Evolutionary conservation across 352 stramenopile species (phyloP).

Genomic region (Phytophthora pisi): DNA sequence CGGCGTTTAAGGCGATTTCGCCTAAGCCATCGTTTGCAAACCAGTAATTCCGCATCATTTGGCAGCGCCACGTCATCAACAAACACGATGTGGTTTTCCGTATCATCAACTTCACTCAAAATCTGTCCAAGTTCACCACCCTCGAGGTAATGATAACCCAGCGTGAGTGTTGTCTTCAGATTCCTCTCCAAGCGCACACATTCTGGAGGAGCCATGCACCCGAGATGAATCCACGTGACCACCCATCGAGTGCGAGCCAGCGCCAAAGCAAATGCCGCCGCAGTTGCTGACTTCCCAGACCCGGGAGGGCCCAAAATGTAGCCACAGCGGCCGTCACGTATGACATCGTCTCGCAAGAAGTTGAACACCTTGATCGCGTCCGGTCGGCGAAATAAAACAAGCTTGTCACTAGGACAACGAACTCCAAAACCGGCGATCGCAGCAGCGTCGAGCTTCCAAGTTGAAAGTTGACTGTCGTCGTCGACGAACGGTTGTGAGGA

Average conservation of each 20-base stretch:
- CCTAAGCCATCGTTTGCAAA: background rate
- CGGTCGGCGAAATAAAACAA: background rate
- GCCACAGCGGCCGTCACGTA: background rate
- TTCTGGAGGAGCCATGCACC: background rate
- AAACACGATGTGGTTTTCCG: constrained; percentile 18
- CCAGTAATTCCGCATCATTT: background rate
- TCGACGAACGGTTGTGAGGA: too few relatives aligned
- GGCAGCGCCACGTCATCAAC: constrained; percentile 4
- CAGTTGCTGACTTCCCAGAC: constrained; percentile 7
- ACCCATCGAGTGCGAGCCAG: constrained; percentile 3
- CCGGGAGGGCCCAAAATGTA: constrained; percentile 10
- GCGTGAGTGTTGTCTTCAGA: constrained; percentile 3
- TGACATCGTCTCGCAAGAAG: constrained; percentile 12
- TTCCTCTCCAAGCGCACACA: constrained; percentile 16
- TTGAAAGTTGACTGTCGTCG: background rate
- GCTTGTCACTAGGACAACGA: background rate
- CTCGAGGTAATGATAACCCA: background rate
- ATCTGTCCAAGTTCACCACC: background rate
- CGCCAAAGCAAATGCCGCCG: constrained; percentile 16
- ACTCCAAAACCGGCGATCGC: background rate
- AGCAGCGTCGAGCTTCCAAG: background rate
- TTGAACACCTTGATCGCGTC: constrained; percentile 6
- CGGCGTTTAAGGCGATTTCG: constrained; percentile 1
- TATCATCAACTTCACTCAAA: constrained; percentile 5
- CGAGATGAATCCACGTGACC: constrained; percentile 18